A percentile compares a stretch with the other conserved stretches of the same genome.
Evolutionary conservation across 495 filamentous ascomycete species (phyloP).

Genomic region (Penicillium egyptiacum): DNA sequence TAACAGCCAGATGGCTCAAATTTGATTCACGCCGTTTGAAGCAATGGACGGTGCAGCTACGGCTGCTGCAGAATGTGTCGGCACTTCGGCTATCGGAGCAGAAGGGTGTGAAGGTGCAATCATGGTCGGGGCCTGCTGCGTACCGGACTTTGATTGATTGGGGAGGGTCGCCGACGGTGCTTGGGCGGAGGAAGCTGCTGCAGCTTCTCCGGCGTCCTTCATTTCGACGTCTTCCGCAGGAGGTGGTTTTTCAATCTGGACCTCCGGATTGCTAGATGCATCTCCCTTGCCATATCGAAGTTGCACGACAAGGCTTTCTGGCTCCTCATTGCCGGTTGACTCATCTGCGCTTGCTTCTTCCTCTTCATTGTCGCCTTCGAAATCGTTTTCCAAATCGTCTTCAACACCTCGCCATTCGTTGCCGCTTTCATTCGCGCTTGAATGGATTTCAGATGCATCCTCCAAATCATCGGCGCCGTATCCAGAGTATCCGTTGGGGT

Average conservation of each 20-base stretch:
- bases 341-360: slow-evolving; percentile 60
- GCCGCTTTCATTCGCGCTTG: slow-evolving; percentile 58
- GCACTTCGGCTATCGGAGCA: background rate
- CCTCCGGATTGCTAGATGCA: slow-evolving; percentile 18
- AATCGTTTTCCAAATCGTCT: slow-evolving; percentile 68
- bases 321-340: slow-evolving; percentile 54
- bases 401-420: slow-evolving; percentile 70
- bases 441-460: slow-evolving; percentile 59
- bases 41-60: background rate
- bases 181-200: slow-evolving; percentile 7
- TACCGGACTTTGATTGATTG: background rate
- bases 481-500: slow-evolving; percentile 49
- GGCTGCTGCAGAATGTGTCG: background rate
- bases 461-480: slow-evolving; percentile 63
- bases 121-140: slow-evolving; percentile 4
- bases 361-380: slow-evolving; percentile 65
- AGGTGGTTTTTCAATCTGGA: slow-evolving; percentile 23
- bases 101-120: slow-evolving; percentile 2
- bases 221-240: slow-evolving; percentile 20
- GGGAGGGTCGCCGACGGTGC: background rate
- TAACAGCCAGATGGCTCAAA: slow-evolving; percentile 7
- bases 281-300: slow-evolving; percentile 52
- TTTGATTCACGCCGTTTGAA: slow-evolving; percentile 14
- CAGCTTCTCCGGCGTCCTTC: slow-evolving; percentile 12
- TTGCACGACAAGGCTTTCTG: slow-evolving; percentile 64